phyloP scores from a whole-genome alignment of 331 rosid species.

The Stylosanthes scabra region DNA sequence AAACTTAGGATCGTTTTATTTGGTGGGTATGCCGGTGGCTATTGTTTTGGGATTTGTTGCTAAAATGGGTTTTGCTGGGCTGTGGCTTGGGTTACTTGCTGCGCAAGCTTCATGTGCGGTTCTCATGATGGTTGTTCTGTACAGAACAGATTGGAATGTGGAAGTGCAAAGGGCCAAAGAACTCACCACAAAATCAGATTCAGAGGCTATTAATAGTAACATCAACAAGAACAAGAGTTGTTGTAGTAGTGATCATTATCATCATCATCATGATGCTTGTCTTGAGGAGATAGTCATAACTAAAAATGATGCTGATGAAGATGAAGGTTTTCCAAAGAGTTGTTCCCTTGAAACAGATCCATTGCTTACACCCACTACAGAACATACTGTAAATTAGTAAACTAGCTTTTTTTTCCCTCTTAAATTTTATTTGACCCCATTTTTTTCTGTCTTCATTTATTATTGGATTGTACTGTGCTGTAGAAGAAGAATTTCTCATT shows the following conservation, averaged over 20 bases:
- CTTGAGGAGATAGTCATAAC: slow-evolving; percentile 56
- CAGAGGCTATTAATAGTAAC: neutral
- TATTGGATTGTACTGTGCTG: slow-evolving; percentile 48
- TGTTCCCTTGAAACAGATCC: slow-evolving; percentile 71
- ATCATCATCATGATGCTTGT: slow-evolving; percentile 22
- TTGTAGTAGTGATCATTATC: too few relatives aligned
- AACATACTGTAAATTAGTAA: slow-evolving; percentile 29
- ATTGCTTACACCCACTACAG: slow-evolving; percentile 39
- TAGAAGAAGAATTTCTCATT: slow-evolving; percentile 19
- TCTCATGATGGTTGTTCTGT: slow-evolving; percentile 81
- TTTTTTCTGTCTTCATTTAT: slow-evolving; percentile 40
- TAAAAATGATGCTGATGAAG: slow-evolving; percentile 40
- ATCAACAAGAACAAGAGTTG: slow-evolving; percentile 19
- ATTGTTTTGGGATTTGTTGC: slow-evolving; percentile 67
- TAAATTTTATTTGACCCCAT: neutral
- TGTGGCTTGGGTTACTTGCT: slow-evolving; percentile 96
- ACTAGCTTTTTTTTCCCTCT: neutral
- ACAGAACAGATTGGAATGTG: slow-evolving; percentile 80
- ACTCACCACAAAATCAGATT: slow-evolving; percentile 59
- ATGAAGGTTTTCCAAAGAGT: slow-evolving; percentile 35
- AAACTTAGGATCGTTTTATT: slow-evolving; percentile 85
- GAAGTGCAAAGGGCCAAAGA: slow-evolving; percentile 68
- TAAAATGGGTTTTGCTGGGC: slow-evolving; percentile 83
- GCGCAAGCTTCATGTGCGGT: slow-evolving; percentile 90
- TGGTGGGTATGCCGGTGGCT: slow-evolving; percentile 96